Conservation (phyloP, 1,139 yeast species). For the Schizosaccharomyces versatilis region DNA sequence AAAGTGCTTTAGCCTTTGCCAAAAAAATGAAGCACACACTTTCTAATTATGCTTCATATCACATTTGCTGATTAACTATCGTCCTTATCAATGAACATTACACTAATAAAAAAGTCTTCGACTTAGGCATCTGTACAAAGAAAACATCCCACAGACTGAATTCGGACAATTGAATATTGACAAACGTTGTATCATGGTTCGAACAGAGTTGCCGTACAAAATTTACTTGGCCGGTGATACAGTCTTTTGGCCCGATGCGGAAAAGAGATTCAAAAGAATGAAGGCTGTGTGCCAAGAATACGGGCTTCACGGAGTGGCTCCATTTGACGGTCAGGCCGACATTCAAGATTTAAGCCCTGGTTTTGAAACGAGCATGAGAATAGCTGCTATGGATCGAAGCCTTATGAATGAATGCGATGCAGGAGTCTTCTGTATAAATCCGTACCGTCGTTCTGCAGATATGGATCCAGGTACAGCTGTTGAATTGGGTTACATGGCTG, state of each 20-base stretch:
- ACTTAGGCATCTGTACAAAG: too few species aligned
- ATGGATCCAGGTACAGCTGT: constrained; percentile 2
- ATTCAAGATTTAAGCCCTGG: not conserved
- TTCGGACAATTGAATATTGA: too few species aligned
- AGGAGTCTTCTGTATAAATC: not conserved
- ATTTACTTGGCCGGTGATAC: constrained; percentile 1
- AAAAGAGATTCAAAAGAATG: not conserved
- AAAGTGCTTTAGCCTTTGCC: too few species aligned
- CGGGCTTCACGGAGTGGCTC: not conserved
- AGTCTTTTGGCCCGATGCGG: not conserved
- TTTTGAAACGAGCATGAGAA: not conserved
- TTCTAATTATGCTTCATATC: too few species aligned
- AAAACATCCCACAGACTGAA: too few species aligned
- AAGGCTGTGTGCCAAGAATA: not conserved
- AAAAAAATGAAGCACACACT: too few species aligned
- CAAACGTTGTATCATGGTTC: too few species aligned
- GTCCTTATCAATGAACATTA: too few species aligned
- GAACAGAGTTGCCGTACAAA: too few species aligned
- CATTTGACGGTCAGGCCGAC: constrained; percentile 1
- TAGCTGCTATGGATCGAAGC: not conserved
- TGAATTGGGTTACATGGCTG: constrained; percentile 1
- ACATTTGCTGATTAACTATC: too few species aligned
- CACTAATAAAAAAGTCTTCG: too few species aligned
- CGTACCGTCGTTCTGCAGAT: not conserved
- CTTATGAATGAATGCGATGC: not conserved